Evolutionary conservation across 805 yeast genomes (phyloP).

Genomic region (Saturnispora serradocipensis): DNA sequence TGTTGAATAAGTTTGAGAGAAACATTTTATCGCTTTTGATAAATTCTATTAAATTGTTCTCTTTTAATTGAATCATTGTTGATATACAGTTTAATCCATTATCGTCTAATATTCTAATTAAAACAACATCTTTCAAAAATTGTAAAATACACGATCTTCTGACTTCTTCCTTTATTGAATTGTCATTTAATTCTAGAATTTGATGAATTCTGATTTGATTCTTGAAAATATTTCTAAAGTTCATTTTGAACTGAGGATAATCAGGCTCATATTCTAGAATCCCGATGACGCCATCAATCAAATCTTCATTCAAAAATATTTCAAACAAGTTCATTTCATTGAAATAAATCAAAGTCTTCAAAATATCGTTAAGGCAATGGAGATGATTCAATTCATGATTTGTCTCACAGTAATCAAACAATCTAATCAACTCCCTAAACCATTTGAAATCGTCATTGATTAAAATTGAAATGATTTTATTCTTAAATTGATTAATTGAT

Average conservation of each 20-base stretch:
- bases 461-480: constrained; percentile 29
- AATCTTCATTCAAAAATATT: constrained; percentile 42
- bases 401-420: constrained; percentile 51
- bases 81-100: constrained; percentile 58
- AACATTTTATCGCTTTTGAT: constrained; percentile 45
- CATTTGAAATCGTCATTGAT: constrained; percentile 33
- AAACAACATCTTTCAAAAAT: constrained; percentile 77
- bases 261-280: constrained; percentile 87
- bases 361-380: constrained; percentile 59
- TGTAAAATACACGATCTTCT: constrained; percentile 70
- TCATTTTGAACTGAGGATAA: constrained; percentile 70
- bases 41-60: constrained; percentile 54
- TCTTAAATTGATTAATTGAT: not conserved
- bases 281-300: constrained; percentile 57
- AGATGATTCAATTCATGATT: constrained; percentile 44
- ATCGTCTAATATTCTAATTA: constrained; percentile 79
- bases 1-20: constrained; percentile 45
- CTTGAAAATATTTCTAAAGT: constrained; percentile 57
- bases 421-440: constrained; percentile 38
- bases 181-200: constrained; percentile 54
- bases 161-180: constrained; percentile 43
- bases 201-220: constrained; percentile 58
- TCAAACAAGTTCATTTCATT: constrained; percentile 61
- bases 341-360: constrained; percentile 61
- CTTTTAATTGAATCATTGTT: constrained; percentile 59